Percentiles rank a stretch among this genome's conserved stretches.
Evolutionary conservation across 495 filamentous ascomycete species (phyloP).

Genomic region (Hypoxylon trugodes): DNA sequence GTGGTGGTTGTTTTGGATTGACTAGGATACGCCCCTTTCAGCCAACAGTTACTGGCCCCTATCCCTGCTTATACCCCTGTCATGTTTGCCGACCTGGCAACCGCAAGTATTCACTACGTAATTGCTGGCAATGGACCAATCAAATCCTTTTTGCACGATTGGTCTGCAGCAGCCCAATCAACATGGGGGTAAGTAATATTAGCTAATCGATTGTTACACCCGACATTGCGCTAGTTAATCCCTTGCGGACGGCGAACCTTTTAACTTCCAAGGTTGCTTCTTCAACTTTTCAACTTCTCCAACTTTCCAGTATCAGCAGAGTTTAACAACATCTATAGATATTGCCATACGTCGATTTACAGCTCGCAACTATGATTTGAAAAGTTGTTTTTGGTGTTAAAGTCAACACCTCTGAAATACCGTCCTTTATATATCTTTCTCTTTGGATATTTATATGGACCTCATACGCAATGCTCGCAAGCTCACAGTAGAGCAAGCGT

Average conservation of each 20-base stretch:
- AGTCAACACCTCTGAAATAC: no score
- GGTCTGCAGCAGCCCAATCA: not conserved
- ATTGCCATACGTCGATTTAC: not conserved
- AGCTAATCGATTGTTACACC: conserved; percentile 1
- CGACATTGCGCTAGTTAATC: no score
- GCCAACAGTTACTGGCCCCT: conserved; percentile 7
- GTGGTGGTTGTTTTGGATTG: conserved; percentile 26
- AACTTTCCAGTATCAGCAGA: not conserved
- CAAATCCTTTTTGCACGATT: not conserved
- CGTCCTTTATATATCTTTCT: not conserved
- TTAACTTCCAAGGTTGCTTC: not conserved
- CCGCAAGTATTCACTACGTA: conserved; percentile 17
- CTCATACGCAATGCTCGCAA: not conserved
- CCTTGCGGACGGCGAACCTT: no score
- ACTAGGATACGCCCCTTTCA: conserved; percentile 14
- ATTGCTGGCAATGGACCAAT: conserved; percentile 16
- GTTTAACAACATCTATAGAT: conserved; percentile 1
- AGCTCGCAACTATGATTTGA: not conserved
- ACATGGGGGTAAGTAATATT: not conserved
- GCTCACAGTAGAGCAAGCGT: not conserved
- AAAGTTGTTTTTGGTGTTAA: no score
- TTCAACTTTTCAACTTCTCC: not conserved
- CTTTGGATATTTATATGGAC: not conserved
- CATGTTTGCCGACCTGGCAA: conserved; percentile 30
- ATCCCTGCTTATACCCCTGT: conserved; percentile 34